phyloP scores from a whole-genome alignment of 1,284 basidiomycete genomes.

The Moesziomyces sp. region DNA sequence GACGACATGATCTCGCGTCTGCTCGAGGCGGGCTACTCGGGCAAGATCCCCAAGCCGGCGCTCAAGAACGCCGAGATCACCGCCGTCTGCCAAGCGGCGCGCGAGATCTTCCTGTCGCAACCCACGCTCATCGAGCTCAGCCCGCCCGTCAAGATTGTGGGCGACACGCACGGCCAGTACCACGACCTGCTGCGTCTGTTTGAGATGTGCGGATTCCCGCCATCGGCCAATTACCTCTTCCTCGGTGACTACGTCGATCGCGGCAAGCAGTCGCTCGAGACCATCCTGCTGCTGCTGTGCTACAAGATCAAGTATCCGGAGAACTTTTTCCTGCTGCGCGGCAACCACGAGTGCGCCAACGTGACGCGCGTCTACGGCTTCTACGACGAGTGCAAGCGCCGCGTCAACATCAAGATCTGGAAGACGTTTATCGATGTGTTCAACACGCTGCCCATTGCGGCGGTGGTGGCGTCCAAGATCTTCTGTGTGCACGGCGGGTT shows the following conservation, averaged over 20 bases:
- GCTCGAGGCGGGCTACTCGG: slow-evolving; percentile 95
- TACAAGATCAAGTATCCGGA: slow-evolving; percentile 99
- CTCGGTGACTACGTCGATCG: slow-evolving; percentile 98
- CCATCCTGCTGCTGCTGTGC: slow-evolving; percentile 92
- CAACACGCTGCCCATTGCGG: slow-evolving; percentile 97
- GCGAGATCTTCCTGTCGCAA: slow-evolving; percentile 95
- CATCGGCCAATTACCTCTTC: slow-evolving; percentile 96
- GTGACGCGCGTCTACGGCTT: slow-evolving; percentile 99
- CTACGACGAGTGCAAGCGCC: slow-evolving; percentile 99
- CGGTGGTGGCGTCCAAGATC: slow-evolving; percentile 98
- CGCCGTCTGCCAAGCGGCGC: slow-evolving; percentile 92
- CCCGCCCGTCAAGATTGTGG: slow-evolving; percentile 98
- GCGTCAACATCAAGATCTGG: slow-evolving; percentile 99
- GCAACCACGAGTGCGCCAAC: slow-evolving; percentile 99
- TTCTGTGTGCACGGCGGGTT: slow-evolving; percentile 99
- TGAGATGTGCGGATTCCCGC: slow-evolving; percentile 99
- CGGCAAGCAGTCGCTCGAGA: slow-evolving; percentile 98
- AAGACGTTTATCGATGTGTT: slow-evolving; percentile 99
- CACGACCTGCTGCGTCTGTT: slow-evolving; percentile 97
- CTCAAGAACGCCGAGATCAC: slow-evolving; percentile 97
- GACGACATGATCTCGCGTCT: slow-evolving; percentile 98
- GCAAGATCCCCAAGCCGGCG: slow-evolving; percentile 96
- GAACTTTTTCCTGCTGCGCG: slow-evolving; percentile 97
- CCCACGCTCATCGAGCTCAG: slow-evolving; percentile 97
- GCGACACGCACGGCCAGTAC: slow-evolving; percentile 98